Conservation (phyloP, 2,329 filamentous ascomycete genomes). For the Penicillium sp. region DNA sequence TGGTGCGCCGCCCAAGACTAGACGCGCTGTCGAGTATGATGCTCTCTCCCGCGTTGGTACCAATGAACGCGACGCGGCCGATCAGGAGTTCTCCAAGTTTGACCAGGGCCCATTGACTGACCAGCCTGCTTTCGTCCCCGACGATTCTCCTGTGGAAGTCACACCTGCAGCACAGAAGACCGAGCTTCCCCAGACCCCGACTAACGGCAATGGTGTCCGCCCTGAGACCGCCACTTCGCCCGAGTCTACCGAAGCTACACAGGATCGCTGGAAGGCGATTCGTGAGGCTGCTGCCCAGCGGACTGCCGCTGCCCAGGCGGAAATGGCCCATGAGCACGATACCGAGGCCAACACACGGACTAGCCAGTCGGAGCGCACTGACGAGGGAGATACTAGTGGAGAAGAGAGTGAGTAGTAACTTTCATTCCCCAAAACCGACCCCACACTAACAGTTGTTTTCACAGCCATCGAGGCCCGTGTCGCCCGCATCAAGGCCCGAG, state of each 20-base stretch:
- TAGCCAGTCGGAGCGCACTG: conserved; percentile 59
- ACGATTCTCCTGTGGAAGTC: conserved; percentile 40
- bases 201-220: conserved; percentile 15
- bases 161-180: conserved; percentile 19
- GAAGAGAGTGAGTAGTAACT: conserved; percentile 74
- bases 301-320: conserved; percentile 45
- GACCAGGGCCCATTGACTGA: conserved; percentile 86
- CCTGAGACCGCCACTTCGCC: conserved; percentile 7
- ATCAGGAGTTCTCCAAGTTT: conserved; percentile 62
- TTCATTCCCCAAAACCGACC: conserved; percentile 1
- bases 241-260: conserved; percentile 19
- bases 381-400: conserved; percentile 86
- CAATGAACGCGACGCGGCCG: conserved; percentile 44
- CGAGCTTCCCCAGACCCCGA: conserved; percentile 16
- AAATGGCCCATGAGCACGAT: conserved; percentile 45
- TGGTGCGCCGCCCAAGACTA: conserved; percentile 35
- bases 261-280: conserved; percentile 94
- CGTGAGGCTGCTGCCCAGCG: conserved; percentile 89
- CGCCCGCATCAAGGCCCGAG: conserved; percentile 93
- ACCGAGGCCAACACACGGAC: conserved; percentile 55
- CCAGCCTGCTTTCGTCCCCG: conserved; percentile 77
- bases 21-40: conserved; percentile 54
- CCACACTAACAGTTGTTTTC: conserved; percentile 22
- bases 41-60: conserved; percentile 60
- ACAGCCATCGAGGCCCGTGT: conserved; percentile 92